Evolutionary conservation across 2,329 filamentous ascomycete species (phyloP).

Genomic region (Ceratocystis lukuohia): DNA sequence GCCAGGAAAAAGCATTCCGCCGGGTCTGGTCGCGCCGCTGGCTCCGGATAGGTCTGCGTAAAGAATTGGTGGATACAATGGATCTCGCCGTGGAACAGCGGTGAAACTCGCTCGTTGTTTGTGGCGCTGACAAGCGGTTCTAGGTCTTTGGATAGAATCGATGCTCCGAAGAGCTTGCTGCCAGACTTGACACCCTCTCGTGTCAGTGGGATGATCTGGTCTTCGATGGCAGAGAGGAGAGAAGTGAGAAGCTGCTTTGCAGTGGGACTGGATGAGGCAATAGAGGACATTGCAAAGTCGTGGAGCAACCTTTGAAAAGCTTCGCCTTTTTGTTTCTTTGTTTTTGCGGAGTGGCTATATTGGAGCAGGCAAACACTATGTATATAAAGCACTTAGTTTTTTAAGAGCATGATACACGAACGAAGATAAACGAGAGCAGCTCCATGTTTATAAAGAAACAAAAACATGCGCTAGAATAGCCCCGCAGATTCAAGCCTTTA

Average conservation of each 20-base stretch:
- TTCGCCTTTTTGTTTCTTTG: neutral
- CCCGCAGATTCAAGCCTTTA: conserved; percentile 1
- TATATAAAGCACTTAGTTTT: neutral
- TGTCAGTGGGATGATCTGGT: conserved; percentile 39
- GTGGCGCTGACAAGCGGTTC: conserved; percentile 36
- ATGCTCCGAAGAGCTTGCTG: conserved; percentile 44
- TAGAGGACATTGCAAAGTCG: conserved; percentile 19
- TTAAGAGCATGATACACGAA: neutral
- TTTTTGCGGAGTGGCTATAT: neutral
- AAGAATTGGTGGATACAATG: conserved; percentile 49
- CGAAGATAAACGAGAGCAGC: neutral
- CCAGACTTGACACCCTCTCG: conserved; percentile 36
- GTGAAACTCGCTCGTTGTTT: conserved; percentile 42
- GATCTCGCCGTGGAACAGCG: conserved; percentile 45
- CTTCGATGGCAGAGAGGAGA: conserved; percentile 33
- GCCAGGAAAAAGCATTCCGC: conserved; percentile 43
- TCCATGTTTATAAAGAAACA: neutral
- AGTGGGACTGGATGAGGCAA: neutral
- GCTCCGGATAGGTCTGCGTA: conserved; percentile 26
- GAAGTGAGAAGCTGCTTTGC: conserved; percentile 27
- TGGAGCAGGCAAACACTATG: neutral
- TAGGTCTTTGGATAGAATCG: conserved; percentile 35
- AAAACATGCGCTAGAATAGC: neutral
- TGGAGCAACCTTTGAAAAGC: conserved; percentile 15
- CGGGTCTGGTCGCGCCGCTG: conserved; percentile 29